These are phyloP conservation scores for Monosporascus ibericus DNA, from an alignment of 2,329 filamentous ascomycete genomes.

Conservation along the genomic window DNA sequence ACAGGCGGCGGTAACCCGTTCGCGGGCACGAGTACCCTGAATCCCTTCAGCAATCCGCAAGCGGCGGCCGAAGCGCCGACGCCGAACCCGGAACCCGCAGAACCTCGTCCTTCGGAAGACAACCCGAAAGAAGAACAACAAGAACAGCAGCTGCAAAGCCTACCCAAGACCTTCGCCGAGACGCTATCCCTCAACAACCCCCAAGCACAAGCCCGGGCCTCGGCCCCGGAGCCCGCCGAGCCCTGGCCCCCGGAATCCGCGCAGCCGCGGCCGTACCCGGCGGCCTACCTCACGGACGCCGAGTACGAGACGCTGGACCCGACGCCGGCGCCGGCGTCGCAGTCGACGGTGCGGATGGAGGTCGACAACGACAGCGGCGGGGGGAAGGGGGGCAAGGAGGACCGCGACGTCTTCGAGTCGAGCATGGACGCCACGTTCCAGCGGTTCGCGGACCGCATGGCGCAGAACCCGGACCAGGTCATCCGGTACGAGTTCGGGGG, in stretches of 20 bases:
- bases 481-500: constrained; percentile 76
- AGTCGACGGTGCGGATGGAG: constrained; percentile 44
- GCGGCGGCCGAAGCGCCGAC: constrained; percentile 14
- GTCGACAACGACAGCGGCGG: constrained; percentile 31
- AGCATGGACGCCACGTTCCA: constrained; percentile 71
- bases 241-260: constrained; percentile 68
- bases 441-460: constrained; percentile 70
- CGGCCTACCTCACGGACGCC: constrained; percentile 76
- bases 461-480: constrained; percentile 76
- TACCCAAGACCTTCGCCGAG: constrained; percentile 63
- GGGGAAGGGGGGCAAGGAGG: constrained; percentile 44
- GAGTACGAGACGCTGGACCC: constrained; percentile 83
- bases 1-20: constrained; percentile 50
- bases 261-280: constrained; percentile 67
- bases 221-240: constrained; percentile 41
- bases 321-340: constrained; percentile 43
- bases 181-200: constrained; percentile 67
- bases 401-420: constrained; percentile 68
- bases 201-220: constrained; percentile 23
- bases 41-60: constrained; percentile 37
- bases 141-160: constrained; percentile 9
- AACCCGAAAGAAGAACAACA: constrained; percentile 8
- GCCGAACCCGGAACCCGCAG: constrained; percentile 16
- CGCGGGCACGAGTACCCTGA: constrained; percentile 35
- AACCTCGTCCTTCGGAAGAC: constrained; percentile 26